These are phyloP conservation scores for Nigrograna mackinnonii DNA, from an alignment of 2,329 filamentous ascomycete species.

Conservation along the genomic window DNA sequence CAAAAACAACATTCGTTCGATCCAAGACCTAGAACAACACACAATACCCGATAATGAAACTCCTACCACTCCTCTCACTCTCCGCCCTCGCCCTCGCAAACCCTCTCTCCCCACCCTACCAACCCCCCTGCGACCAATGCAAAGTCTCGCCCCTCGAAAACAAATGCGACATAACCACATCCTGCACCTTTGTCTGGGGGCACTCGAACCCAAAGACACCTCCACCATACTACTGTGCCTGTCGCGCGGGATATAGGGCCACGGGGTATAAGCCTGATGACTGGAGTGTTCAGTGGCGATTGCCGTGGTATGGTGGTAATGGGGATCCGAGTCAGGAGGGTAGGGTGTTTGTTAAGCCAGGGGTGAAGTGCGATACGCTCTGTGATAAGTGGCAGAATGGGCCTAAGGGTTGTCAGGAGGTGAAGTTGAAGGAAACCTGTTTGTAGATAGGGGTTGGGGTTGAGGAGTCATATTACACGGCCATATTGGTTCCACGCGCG, in stretches of 20 bases:
- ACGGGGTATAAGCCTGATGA: constrained; percentile 3
- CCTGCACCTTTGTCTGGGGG: constrained; percentile 9
- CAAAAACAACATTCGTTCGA: no score
- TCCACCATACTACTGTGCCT: constrained; percentile 8
- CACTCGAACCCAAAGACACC: neutral
- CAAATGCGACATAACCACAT: constrained; percentile 10
- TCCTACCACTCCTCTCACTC: constrained; percentile 3
- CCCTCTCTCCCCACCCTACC: constrained; percentile 1
- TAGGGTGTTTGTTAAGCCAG: constrained; percentile 9
- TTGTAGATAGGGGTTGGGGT: constrained; percentile 1
- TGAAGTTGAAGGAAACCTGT: constrained; percentile 1
- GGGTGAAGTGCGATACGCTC: constrained; percentile 8
- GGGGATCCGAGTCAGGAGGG: constrained; percentile 8
- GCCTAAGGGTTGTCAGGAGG: constrained; percentile 9
- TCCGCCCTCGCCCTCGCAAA: neutral
- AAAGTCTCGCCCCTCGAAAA: constrained; percentile 7
- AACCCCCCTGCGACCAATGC: constrained; percentile 4
- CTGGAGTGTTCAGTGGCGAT: constrained; percentile 2
- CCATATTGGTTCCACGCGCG: no score
- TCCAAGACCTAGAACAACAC: no score
- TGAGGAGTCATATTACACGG: no score
- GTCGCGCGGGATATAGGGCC: constrained; percentile 4
- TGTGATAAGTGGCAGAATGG: constrained; percentile 8
- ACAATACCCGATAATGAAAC: constrained; percentile 9
- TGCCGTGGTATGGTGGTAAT: constrained; percentile 9